Conservation (phyloP, 139 green algal species). For the Pseudopediastrum boryanum region DNA sequence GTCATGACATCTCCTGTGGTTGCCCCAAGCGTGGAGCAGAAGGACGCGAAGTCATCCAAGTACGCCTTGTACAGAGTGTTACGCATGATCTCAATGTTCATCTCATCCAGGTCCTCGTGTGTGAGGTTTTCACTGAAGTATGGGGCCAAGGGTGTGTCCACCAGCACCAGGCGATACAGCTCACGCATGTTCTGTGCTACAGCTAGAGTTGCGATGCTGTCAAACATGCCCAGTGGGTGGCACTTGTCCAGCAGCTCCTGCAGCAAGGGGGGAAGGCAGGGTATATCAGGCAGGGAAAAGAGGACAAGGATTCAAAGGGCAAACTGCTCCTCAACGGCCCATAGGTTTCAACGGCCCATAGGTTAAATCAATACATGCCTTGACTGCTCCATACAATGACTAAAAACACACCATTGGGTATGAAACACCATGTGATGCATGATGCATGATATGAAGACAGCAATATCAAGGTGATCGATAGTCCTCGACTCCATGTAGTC, state of each 20-base stretch:
- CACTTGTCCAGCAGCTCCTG: conserved; percentile 98
- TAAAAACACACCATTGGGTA: too few species aligned
- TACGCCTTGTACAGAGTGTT: conserved; percentile 99
- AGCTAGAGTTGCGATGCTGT: conserved; percentile 93
- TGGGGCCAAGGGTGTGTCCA: conserved; percentile 95
- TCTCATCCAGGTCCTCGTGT: conserved; percentile 96
- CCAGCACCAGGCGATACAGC: conserved; percentile 95
- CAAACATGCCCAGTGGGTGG: conserved; percentile 98
- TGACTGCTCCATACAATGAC: too few species aligned
- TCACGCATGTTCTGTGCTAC: conserved; percentile 97
- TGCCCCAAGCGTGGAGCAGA: conserved; percentile 83
- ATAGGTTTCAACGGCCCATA: too few species aligned
- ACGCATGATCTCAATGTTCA: conserved; percentile 99
- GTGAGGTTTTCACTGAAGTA: conserved; percentile 93
- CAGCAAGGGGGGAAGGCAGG: too few species aligned
- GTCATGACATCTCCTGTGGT: conserved; percentile 92
- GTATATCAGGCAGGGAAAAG: too few species aligned
- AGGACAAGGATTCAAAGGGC: too few species aligned
- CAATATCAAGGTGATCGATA: too few species aligned
- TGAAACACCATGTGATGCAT: too few species aligned
- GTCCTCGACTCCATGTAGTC: too few species aligned
- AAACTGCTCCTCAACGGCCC: too few species aligned
- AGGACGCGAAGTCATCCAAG: conserved; percentile 95
- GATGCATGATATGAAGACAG: too few species aligned
- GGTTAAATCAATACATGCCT: too few species aligned